Conservation (phyloP, 2,329 filamentous ascomycete genomes). For the Knoxdaviesia proteae region DNA sequence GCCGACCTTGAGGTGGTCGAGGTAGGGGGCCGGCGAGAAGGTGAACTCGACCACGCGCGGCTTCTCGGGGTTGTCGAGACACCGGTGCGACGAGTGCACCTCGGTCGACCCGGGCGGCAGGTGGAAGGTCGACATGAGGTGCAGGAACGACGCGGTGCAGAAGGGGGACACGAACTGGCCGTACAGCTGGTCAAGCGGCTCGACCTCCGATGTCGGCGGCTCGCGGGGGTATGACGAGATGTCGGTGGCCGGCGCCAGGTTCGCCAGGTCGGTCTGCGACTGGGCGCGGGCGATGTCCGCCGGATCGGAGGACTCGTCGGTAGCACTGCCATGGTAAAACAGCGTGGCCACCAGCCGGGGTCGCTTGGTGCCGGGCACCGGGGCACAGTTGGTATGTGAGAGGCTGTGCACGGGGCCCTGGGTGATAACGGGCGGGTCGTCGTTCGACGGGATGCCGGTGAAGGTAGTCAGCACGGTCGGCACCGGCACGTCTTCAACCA, state of each 20-base stretch:
- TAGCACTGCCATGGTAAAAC: conserved; percentile 30
- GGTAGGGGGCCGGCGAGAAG: conserved; percentile 36
- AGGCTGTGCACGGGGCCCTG: conserved; percentile 41
- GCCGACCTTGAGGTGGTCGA: conserved; percentile 41
- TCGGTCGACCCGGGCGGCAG: conserved; percentile 28
- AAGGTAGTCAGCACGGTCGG: conserved; percentile 20
- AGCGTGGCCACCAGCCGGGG: conserved; percentile 39
- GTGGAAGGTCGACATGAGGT: conserved; percentile 43
- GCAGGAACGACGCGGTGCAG: conserved; percentile 44
- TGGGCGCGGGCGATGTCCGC: conserved; percentile 12
- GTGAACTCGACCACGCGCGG: conserved; percentile 47
- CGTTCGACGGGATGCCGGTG: conserved; percentile 38
- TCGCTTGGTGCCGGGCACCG: conserved; percentile 22
- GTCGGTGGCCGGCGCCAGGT: conserved; percentile 38
- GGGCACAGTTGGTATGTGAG: conserved; percentile 42
- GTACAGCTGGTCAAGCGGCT: conserved; percentile 43
- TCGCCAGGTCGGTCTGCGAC: conserved; percentile 14
- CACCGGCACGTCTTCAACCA: conserved; percentile 32
- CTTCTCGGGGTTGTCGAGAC: conserved; percentile 37
- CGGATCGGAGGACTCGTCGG: conserved; percentile 14
- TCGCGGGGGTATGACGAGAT: conserved; percentile 39
- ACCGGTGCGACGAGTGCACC: conserved; percentile 39
- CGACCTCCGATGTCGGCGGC: conserved; percentile 30
- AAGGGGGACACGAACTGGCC: conserved; percentile 44
- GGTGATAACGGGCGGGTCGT: conserved; percentile 36